Base-by-base conservation (phyloP, 768 basidiomycete species). In the Gyrodon lividus region DNA sequence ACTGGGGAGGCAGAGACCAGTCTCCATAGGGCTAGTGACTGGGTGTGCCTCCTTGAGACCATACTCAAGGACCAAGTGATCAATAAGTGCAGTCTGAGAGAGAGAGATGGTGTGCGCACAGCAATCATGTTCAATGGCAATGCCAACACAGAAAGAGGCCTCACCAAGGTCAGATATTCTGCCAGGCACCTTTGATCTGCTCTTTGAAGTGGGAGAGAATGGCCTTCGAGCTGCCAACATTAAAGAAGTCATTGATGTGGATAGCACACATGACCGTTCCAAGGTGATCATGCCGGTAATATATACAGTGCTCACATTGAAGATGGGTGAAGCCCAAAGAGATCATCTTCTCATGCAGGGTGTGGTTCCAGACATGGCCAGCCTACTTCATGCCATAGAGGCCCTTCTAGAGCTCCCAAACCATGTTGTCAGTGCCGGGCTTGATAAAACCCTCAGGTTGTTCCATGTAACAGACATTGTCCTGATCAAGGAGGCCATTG, bases 151-250 rank as follows among this genome's bases (percentile, higher is more conserved):
- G 38, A 62, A 70, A 4, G 59, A 51, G 1, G 65, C 50, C 7
- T 68, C 61, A 0, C 71, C 72, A 0, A 73, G 62, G 30, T 73
- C 71, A 7, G 67, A 61, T 7, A 75, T 72, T 72, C 9, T 52
- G 52, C 65, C 68, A 77, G 4, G 54, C 33, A 1, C 23, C 34
- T 2, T 52, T 20, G 8, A 75, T 57, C 16, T 73, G 54, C 1
- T 43, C 55, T 44, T 70, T 69, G 56, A 72, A 65, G 60, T 61
- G 10, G 3, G 66, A 9, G 37, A 13, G 2, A 51, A 34, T 24
- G 52, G 52, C 3, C 45, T 59, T 0, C 17, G 42, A 34, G 28
- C 44, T 52, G 0, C 62, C 56, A 5, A 61, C 60, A 1, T 50
- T 46, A 0, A 69, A 43, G 43, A 69, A 63, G 45, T 73, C 72